phyloP scores from a whole-genome alignment of 768 basidiomycete genomes.

The Rhodotorula diobovata region DNA sequence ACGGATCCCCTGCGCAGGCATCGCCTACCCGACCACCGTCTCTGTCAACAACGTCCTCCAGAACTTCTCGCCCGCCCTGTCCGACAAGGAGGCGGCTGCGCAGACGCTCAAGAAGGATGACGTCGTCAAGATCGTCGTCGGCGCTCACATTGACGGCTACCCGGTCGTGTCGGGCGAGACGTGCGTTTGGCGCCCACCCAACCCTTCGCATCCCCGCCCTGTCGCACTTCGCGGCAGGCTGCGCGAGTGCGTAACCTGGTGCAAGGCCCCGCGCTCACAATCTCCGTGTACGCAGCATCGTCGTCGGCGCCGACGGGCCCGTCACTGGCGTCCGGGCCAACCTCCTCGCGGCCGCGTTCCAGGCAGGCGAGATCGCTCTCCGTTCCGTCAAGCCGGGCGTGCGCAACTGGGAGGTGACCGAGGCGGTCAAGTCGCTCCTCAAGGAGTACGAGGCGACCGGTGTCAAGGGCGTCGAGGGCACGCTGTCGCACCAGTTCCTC shows the following conservation, averaged over 20 bases:
- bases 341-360: slow-evolving; percentile 87
- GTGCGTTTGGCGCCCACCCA: slow-evolving; percentile 9
- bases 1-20: slow-evolving; percentile 60
- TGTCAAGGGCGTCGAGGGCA: slow-evolving; percentile 92
- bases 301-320: slow-evolving; percentile 66
- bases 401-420: slow-evolving; percentile 93
- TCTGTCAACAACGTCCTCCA: slow-evolving; percentile 85
- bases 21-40: slow-evolving; percentile 89
- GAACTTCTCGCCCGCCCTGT: slow-evolving; percentile 94
- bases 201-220: not conserved
- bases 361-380: slow-evolving; percentile 87
- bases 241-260: too few species aligned
- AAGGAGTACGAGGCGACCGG: slow-evolving; percentile 59
- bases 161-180: slow-evolving; percentile 92
- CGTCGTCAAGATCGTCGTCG: slow-evolving; percentile 91
- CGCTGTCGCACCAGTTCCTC: slow-evolving; percentile 51
- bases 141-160: slow-evolving; percentile 96
- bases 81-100: slow-evolving; percentile 51
- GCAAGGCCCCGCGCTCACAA: not conserved
- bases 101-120: slow-evolving; percentile 70
- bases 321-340: slow-evolving; percentile 84
- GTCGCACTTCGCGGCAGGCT: not conserved
- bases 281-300: slow-evolving; percentile 48
- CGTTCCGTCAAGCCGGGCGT: slow-evolving; percentile 68
- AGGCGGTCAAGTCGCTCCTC: slow-evolving; percentile 69